Conservation (phyloP, 2,329 filamentous ascomycete species). For the Neonectria faginata region DNA sequence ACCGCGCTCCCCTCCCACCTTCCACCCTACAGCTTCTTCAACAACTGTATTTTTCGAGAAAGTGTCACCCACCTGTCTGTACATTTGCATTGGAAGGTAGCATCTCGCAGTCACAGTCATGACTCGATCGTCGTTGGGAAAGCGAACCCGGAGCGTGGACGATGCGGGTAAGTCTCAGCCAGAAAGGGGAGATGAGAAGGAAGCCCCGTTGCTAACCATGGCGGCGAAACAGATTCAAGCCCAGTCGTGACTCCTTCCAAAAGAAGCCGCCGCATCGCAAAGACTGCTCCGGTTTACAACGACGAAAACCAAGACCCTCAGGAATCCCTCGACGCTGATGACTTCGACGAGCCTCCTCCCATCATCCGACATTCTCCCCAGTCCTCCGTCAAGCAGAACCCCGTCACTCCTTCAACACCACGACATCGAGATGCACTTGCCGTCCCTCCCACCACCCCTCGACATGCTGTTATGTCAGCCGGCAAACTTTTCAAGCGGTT, state of each 20-base stretch:
- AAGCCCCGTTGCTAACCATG: constrained; percentile 34
- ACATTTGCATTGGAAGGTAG: constrained; percentile 34
- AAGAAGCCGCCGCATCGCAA: constrained; percentile 57
- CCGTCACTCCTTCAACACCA: constrained; percentile 78
- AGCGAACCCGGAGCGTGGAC: constrained; percentile 49
- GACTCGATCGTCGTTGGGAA: constrained; percentile 50
- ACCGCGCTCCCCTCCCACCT: constrained; percentile 33
- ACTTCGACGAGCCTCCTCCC: constrained; percentile 51
- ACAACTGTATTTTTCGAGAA: constrained; percentile 28
- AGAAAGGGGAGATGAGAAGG: constrained; percentile 18
- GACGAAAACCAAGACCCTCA: constrained; percentile 74
- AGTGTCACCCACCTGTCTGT: constrained; percentile 33
- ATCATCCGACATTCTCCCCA: constrained; percentile 47
- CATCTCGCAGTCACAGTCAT: constrained; percentile 34
- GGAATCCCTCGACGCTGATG: constrained; percentile 52
- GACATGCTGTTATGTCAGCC: constrained; percentile 82
- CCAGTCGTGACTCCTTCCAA: constrained; percentile 56
- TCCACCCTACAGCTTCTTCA: constrained; percentile 33
- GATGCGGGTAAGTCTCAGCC: constrained; percentile 46
- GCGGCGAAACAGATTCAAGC: constrained; percentile 36
- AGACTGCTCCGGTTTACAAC: constrained; percentile 61
- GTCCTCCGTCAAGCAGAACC: constrained; percentile 56
- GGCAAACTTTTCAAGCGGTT: constrained; percentile 81
- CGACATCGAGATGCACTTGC: constrained; percentile 83
- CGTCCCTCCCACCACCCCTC: constrained; percentile 80